A percentile compares a stretch with the other conserved stretches of the same genome.
Conservation (phyloP, 2,329 filamentous ascomycete species). For the Trichoderma gracile region DNA sequence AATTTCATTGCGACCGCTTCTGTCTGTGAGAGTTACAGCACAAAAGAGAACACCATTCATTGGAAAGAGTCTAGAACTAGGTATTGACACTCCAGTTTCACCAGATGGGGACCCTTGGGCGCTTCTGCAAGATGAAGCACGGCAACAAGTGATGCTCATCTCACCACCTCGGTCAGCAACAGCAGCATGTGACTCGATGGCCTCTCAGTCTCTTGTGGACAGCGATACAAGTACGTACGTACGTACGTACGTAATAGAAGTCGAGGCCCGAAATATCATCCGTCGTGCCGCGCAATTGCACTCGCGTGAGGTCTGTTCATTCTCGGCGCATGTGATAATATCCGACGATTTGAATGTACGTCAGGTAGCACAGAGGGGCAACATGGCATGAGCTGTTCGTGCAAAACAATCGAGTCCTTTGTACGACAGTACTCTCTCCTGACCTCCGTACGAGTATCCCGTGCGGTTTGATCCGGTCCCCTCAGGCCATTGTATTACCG, state of each 20-base stretch:
- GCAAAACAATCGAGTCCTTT: neutral
- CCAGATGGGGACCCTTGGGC: neutral
- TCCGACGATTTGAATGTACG: neutral
- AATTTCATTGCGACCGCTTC: too few relatives aligned
- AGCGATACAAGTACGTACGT: too few relatives aligned
- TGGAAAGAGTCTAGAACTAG: neutral
- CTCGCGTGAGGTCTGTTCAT: neutral
- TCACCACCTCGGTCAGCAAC: too few relatives aligned
- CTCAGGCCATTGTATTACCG: neutral
- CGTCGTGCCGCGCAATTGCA: neutral
- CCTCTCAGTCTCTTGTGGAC: too few relatives aligned
- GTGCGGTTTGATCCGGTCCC: neutral
- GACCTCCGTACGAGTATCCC: neutral
- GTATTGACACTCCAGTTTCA: neutral
- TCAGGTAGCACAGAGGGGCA: neutral
- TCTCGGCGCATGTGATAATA: constrained; percentile 1
- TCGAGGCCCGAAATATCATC: neutral
- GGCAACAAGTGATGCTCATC: neutral
- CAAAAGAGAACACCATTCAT: neutral
- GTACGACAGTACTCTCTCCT: constrained; percentile 1
- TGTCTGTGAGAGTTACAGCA: neutral
- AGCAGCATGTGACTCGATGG: too few relatives aligned
- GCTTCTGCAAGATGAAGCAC: constrained; percentile 13
- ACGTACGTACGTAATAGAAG: too few relatives aligned
- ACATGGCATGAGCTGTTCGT: constrained; percentile 2